Conservation (phyloP, 2,329 filamentous ascomycete species). For the Penicillium sp. region DNA sequence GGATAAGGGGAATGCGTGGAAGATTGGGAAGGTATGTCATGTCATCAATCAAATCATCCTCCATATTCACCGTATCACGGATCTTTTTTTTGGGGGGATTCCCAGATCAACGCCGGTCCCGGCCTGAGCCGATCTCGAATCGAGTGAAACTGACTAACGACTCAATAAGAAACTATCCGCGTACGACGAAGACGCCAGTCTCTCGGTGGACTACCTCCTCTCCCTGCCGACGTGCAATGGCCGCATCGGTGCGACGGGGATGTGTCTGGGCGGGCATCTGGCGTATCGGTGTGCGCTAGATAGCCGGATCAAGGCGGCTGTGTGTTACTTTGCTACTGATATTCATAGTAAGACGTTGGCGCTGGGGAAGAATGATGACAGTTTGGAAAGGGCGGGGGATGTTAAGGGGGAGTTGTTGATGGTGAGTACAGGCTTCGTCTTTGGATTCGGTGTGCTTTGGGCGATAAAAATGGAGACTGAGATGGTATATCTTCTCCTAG, state of each 20-base stretch:
- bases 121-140: too few species aligned
- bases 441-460: background rate
- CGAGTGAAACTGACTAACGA: background rate
- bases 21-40: conserved; percentile 68
- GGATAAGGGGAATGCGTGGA: conserved; percentile 83
- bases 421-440: conserved; percentile 42
- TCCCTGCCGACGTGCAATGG: conserved; percentile 78
- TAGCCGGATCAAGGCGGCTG: conserved; percentile 70
- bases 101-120: too few species aligned
- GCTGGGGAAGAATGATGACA: conserved; percentile 64
- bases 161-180: conserved; percentile 70
- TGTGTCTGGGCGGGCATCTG: conserved; percentile 92
- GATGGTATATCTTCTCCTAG: conserved; percentile 28
- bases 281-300: conserved; percentile 75
- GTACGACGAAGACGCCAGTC: conserved; percentile 77
- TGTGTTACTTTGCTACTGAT: conserved; percentile 92
- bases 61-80: background rate
- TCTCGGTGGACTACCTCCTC: conserved; percentile 70
- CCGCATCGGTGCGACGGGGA: conserved; percentile 75
- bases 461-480: background rate
- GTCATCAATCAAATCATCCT: background rate
- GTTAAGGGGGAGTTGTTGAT: conserved; percentile 80
- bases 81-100: background rate
- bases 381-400: conserved; percentile 60
- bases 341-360: conserved; percentile 80